phyloP scores from a whole-genome alignment of 2,329 filamentous ascomycete genomes.

The Alternaria ventricosa region DNA sequence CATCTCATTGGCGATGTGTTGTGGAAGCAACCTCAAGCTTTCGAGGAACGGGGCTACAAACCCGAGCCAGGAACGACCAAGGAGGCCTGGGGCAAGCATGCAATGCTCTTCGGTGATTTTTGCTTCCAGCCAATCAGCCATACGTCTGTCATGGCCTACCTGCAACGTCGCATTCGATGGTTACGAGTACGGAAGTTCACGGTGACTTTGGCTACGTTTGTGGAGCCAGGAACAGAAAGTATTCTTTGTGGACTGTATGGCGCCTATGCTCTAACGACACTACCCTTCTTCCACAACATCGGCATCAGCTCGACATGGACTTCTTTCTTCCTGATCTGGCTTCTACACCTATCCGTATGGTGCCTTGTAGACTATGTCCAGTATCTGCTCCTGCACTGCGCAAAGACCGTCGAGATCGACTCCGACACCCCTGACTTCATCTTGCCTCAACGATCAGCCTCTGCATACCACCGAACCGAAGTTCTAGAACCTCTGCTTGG shows the following conservation, averaged over 20 bases:
- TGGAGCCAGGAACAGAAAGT: slow-evolving; percentile 91
- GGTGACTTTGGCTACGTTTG: slow-evolving; percentile 83
- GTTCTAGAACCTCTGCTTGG: slow-evolving; percentile 31
- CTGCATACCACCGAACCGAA: slow-evolving; percentile 42
- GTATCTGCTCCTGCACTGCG: slow-evolving; percentile 76
- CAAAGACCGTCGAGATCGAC: slow-evolving; percentile 72
- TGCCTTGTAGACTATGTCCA: slow-evolving; percentile 75
- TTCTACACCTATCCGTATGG: slow-evolving; percentile 71
- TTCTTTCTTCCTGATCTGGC: slow-evolving; percentile 70
- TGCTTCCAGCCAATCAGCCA: slow-evolving; percentile 87
- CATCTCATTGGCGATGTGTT: slow-evolving; percentile 92
- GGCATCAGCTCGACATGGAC: slow-evolving; percentile 70
- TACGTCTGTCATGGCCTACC: slow-evolving; percentile 79
- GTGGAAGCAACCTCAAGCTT: slow-evolving; percentile 68
- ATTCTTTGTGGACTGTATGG: slow-evolving; percentile 83
- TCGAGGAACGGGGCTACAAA: slow-evolving; percentile 34
- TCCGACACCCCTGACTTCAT: slow-evolving; percentile 78
- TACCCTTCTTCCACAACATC: slow-evolving; percentile 67
- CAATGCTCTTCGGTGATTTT: slow-evolving; percentile 81
- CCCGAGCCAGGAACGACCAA: slow-evolving; percentile 32
- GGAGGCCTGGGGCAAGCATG: slow-evolving; percentile 74
- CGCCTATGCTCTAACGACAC: slow-evolving; percentile 76
- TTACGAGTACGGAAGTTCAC: slow-evolving; percentile 93
- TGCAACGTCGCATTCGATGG: slow-evolving; percentile 85
- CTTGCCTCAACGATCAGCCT: slow-evolving; percentile 47